These are phyloP conservation scores for Secale cereale DNA, from an alignment of 176 grass and related monocot species.

Conservation along the genomic window DNA sequence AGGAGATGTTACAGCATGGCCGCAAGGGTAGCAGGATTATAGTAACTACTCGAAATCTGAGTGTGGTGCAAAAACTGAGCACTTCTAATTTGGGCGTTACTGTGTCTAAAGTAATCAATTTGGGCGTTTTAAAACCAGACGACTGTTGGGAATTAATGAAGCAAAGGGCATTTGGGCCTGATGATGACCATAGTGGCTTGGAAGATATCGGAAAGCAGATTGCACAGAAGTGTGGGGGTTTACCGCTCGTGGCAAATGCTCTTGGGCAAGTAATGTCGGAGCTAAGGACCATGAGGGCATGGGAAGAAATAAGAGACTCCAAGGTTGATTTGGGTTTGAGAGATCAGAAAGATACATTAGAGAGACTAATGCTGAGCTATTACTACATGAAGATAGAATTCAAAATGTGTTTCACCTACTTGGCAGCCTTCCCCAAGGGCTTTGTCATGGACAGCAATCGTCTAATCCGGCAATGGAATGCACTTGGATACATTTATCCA, in stretches of 20 bases:
- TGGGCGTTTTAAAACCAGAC: background rate
- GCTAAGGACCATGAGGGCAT: background rate
- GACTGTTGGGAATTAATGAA: background rate
- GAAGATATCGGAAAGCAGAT: constrained; percentile 30
- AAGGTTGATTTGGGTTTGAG: background rate
- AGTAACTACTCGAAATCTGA: too few relatives aligned
- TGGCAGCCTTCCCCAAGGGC: too few relatives aligned
- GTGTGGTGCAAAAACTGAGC: too few relatives aligned
- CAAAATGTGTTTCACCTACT: too few relatives aligned
- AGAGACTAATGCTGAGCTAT: too few relatives aligned
- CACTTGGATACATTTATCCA: too few relatives aligned
- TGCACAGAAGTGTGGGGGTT: constrained; percentile 25
- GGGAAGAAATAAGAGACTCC: constrained; percentile 29
- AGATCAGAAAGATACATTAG: constrained; percentile 5
- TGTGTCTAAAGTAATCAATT: background rate
- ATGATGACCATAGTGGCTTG: background rate
- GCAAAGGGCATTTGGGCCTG: background rate
- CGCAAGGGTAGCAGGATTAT: too few relatives aligned
- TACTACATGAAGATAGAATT: too few relatives aligned
- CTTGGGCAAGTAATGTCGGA: constrained; percentile 38
- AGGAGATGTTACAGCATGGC: too few relatives aligned
- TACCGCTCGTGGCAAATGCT: constrained; percentile 39
- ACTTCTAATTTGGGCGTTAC: too few relatives aligned
- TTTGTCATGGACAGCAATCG: too few relatives aligned
- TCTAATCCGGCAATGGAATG: too few relatives aligned